Conservation (phyloP, 2,329 filamentous ascomycete genomes). For the Camillea tinctor region DNA sequence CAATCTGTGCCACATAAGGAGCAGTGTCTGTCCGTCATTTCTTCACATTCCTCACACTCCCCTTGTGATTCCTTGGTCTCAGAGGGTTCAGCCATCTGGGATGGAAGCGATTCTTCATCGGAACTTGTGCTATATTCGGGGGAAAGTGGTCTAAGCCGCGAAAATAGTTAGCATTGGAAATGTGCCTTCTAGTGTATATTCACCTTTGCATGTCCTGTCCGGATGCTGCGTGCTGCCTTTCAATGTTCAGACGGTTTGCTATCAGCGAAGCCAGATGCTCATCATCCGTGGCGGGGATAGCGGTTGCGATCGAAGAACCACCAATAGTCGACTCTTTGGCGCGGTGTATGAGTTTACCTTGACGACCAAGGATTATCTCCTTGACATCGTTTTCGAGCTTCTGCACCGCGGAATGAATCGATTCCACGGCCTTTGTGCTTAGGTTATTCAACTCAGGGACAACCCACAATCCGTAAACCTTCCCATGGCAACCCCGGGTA, state of each 20-base stretch:
- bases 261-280: background rate
- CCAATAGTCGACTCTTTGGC: background rate
- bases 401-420: background rate
- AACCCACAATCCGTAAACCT: background rate
- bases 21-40: background rate
- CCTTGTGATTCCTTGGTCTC: background rate
- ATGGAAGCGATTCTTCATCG: background rate
- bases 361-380: background rate
- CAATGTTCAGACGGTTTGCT: background rate
- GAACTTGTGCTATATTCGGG: background rate
- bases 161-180: background rate
- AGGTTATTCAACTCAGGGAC: background rate
- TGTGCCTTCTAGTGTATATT: background rate
- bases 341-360: background rate
- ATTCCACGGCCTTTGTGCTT: background rate
- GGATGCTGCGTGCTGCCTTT: background rate
- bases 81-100: background rate
- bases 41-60: background rate
- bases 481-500: background rate
- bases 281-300: background rate
- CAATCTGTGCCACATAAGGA: background rate
- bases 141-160: background rate
- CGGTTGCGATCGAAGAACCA: background rate
- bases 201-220: background rate
- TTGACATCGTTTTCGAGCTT: background rate